phyloP scores from a whole-genome alignment of 148 eudicot genomes.

The Nepenthes mirabilis region DNA sequence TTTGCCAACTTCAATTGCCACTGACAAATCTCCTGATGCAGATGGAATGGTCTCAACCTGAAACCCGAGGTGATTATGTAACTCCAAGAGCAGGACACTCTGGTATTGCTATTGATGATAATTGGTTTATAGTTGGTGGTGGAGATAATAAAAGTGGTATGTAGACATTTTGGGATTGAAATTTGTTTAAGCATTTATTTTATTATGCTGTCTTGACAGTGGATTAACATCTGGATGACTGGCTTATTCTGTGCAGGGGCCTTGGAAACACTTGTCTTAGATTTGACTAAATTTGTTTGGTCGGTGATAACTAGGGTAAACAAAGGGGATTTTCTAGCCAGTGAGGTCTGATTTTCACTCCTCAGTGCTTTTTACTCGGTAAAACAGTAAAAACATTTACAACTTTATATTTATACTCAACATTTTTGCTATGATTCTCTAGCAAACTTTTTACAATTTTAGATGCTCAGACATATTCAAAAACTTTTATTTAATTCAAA shows the following conservation, averaged over 20 bases:
- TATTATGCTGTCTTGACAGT: background rate
- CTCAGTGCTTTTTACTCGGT: background rate
- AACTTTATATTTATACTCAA: no score
- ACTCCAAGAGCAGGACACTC: constrained; percentile 90
- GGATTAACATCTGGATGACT: constrained; percentile 4
- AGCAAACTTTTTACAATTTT: no score
- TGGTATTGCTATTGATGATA: constrained; percentile 58
- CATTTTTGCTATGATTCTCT: no score
- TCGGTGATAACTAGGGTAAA: constrained; percentile 48
- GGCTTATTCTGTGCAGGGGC: constrained; percentile 41
- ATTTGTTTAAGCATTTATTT: background rate
- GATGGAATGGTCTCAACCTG: constrained; percentile 98
- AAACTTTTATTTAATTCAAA: no score
- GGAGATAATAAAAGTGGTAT: constrained; percentile 91
- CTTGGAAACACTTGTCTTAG: constrained; percentile 54
- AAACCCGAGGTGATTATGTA: constrained; percentile 61
- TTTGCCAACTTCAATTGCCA: no score
- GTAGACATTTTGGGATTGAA: constrained; percentile 2
- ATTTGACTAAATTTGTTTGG: constrained; percentile 73
- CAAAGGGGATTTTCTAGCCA: constrained; percentile 81
- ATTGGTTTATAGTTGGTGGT: constrained; percentile 88
- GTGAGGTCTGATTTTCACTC: constrained; percentile 53
- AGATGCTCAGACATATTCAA: no score
- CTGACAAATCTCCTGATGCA: constrained; percentile 12
- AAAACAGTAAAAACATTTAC: no score